Conservation (phyloP, 2,329 filamentous ascomycete genomes). For the Venturia aucupariae region DNA sequence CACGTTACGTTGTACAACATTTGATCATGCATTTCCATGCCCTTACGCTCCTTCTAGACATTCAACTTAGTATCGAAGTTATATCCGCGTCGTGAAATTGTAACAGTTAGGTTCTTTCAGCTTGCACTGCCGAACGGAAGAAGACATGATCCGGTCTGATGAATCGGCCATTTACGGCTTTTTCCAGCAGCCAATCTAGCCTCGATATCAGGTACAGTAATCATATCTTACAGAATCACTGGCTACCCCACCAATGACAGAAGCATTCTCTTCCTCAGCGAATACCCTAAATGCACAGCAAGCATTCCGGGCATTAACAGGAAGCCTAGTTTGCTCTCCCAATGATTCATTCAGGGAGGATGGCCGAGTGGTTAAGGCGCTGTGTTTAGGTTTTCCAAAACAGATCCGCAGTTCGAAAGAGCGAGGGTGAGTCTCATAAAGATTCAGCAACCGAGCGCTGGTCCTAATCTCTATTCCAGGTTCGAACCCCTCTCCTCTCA, state of each 20-base stretch:
- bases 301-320: no score
- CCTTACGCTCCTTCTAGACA: background rate
- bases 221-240: background rate
- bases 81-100: background rate
- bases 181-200: no score
- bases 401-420: conserved; percentile 16
- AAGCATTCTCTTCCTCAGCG: background rate
- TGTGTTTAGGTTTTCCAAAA: conserved; percentile 14
- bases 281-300: background rate
- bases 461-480: background rate
- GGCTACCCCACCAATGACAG: background rate
- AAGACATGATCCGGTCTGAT: background rate
- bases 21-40: background rate
- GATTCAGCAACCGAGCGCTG: background rate
- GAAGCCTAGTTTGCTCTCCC: no score
- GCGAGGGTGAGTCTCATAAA: conserved; percentile 3
- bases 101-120: background rate
- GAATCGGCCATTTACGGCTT: background rate
- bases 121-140: background rate
- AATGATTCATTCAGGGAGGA: conserved; percentile 13
- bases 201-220: background rate
- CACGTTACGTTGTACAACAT: background rate
- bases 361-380: conserved; percentile 16
- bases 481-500: conserved; percentile 16
- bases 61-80: background rate